A percentile compares a stretch with the other conserved stretches of the same genome.
Conservation (phyloP, 1,284 basidiomycete genomes). For the Tylopilus orsonianus region DNA sequence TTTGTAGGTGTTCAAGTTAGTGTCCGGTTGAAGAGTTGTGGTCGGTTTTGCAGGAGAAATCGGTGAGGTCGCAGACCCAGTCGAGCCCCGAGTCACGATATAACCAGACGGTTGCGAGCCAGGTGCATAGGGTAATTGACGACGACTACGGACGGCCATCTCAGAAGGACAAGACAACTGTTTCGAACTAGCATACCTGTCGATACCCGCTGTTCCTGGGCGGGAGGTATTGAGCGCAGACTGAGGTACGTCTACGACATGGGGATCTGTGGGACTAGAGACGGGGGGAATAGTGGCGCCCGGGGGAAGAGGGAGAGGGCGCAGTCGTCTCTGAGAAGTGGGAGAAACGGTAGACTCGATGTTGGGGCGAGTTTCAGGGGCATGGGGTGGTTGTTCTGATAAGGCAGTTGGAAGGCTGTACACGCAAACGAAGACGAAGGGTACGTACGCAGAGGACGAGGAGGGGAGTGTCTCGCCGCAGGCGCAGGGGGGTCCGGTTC, state of each 20-base stretch:
- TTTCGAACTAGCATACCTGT: conserved; percentile 20
- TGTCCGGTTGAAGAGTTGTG: conserved; percentile 20
- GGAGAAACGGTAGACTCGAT: conserved; percentile 35
- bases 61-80: conserved; percentile 22
- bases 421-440: background rate
- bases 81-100: conserved; percentile 20
- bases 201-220: conserved; percentile 28
- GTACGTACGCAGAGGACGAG: conserved; percentile 28
- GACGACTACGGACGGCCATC: conserved; percentile 26
- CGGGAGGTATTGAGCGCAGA: conserved; percentile 19
- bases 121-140: conserved; percentile 31
- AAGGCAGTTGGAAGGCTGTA: background rate
- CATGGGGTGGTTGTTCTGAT: conserved; percentile 17
- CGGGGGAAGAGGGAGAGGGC: conserved; percentile 34
- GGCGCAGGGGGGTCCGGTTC: conserved; percentile 23
- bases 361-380: conserved; percentile 23
- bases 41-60: conserved; percentile 17
- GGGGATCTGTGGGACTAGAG: conserved; percentile 20
- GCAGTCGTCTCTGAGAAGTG: conserved; percentile 33
- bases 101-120: conserved; percentile 16
- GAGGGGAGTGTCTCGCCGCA: conserved; percentile 15
- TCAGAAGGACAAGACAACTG: background rate
- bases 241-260: conserved; percentile 18
- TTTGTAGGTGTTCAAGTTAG: conserved; percentile 30
- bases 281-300: conserved; percentile 14